Evolutionary conservation across 139 green algal species (phyloP), one percentile per base, ranked within the genome.

Genomic region (Desmodesmus armatus): DNA sequence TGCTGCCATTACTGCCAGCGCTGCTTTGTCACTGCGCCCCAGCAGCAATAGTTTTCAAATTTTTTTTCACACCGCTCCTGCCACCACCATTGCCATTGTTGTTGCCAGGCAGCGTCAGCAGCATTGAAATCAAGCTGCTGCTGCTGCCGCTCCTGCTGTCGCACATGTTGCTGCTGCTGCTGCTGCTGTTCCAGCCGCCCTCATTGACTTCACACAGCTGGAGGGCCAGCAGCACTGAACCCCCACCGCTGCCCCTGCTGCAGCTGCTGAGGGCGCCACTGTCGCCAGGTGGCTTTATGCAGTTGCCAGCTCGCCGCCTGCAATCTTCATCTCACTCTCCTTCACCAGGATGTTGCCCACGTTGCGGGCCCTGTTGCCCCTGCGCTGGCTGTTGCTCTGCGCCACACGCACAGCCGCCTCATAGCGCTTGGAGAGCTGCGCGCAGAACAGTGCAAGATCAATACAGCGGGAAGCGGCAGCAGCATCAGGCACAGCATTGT

Each of bases 391-490:
- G 51, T 87, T 81, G 71, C 82, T 83, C 60, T 87, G 82, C 33
- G 58, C 76, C 29, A 87, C 82, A n/a, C 82, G 82, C 71, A 87
- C 82, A 5, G 71, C 71, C n/a, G 82, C 82, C 69, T 87, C 82
- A 58, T 71, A 87, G 4, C 82, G 82, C 58, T 76, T 82, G 1
- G 71, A 77, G 19, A 87, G 72, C 82, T 87, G 80, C 29, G 70
- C 27, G 23, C 31, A 40, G 13, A n/a, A 47, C 44, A 80, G 47
- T 13, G 9, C 62, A 62, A 35, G 39, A 58, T 9, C 55, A 83
- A 53, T 21, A 21, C 71, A 58, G 25, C 27, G 21, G 25, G 33
- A 1, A 1, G 7, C 60, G 37, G 31, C 33, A 41, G 75, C 49
- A 69, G 51, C 78, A 84, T 37, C 23, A 58, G 47, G 43, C 44